Conservation (phyloP, 768 basidiomycete species). For the Trametes punicea region DNA sequence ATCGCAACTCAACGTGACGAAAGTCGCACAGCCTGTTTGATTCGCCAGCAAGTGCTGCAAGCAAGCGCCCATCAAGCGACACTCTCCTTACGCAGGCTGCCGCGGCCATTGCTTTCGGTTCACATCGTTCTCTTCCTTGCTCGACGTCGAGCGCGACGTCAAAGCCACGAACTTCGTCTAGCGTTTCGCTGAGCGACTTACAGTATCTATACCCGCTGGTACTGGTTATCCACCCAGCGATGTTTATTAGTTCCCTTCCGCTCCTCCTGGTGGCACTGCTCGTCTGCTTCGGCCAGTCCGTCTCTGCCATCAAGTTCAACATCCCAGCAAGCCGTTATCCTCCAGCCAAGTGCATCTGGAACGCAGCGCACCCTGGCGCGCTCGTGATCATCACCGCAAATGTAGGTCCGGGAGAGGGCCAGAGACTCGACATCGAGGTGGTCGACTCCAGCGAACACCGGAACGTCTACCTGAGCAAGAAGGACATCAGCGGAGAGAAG, state of each 20-base stretch:
- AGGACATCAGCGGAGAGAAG: constrained; percentile 84
- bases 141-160: constrained; percentile 4
- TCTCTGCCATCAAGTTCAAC: constrained; percentile 79
- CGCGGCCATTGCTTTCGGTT: neutral
- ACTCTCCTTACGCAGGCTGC: no score
- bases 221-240: neutral
- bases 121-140: neutral
- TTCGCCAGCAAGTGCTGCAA: no score
- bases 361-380: constrained; percentile 78
- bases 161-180: neutral
- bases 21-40: no score
- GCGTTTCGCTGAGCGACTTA: neutral
- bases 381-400: constrained; percentile 97
- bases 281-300: constrained; percentile 29
- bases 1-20: no score
- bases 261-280: constrained; percentile 31
- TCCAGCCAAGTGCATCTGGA: constrained; percentile 89
- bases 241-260: constrained; percentile 2
- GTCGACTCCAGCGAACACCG: constrained; percentile 80
- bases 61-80: no score
- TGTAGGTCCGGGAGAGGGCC: constrained; percentile 68
- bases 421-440: constrained; percentile 92
- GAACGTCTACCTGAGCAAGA: constrained; percentile 91
- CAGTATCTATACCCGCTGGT: neutral
- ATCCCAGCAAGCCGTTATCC: constrained; percentile 73